Base-by-base conservation (phyloP, 2,329 filamentous ascomycete genomes). In the Trichoderma sp. region DNA sequence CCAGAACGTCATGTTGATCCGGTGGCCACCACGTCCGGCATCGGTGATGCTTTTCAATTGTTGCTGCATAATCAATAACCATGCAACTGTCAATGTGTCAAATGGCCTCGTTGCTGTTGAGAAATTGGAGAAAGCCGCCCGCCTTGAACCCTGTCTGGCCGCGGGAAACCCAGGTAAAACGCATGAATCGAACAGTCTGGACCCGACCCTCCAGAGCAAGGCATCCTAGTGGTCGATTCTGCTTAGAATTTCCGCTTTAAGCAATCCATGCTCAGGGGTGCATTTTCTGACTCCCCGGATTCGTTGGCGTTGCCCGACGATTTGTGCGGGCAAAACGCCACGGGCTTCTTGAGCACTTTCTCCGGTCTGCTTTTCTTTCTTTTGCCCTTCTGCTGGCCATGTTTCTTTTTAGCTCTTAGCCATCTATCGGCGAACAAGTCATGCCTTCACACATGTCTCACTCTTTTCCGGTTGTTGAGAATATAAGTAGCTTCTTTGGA, bases 191-290 rank as follows among this genome's bases (percentile, higher is more conserved):
- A 47, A 57, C 8, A 32, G 18, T 64, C 68, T 57, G 26, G 60
- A 15, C 36, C 53, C 65, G 65, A 64, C 60, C 47, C 60, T 24
- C 47, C 24, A 57, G 28, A 65, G 26, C 18, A 34, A 14, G 24
- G 30, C 12, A n/a, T 61, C 64, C 57, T 69, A 72, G 70, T 72
- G 70, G 70, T 72, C 70, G 32, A 68, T 24, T 68, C 58, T 28
- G 21, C 56, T 43, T 64, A 69, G 39, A 63, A 72, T 62, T 72
- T 72, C 64, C 70, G 56, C 65, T 72, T 72, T 69, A 14, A 69
- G 70, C 56, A 72, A 68, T 64, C 51, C 60, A 39, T 57, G 47
- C 26, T 57, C 47, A 64, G 58, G 51, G 68, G 58, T 51, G 32
- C 47, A 62, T 62, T 62, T 53, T 53, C 47, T 53, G 21, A 53